Evolutionary conservation across 2,329 filamentous ascomycete species (phyloP).

Genomic region (Neoscytalidium dimidiatum): DNA sequence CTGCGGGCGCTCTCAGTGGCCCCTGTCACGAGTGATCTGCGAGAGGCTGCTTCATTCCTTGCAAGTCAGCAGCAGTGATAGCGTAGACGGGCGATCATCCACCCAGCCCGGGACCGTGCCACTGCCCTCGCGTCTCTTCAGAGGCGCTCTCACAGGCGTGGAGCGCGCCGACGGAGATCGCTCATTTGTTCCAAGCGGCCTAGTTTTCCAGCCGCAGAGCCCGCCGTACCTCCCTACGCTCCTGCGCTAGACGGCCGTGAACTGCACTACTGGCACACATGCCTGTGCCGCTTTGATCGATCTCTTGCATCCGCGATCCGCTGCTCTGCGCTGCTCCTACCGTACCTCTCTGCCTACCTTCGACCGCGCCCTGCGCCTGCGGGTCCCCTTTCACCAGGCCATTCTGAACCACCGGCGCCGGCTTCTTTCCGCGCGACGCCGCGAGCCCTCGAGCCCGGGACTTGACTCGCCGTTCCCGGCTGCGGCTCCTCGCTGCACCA

Average conservation of each 20-base stretch:
- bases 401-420: background rate
- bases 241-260: conserved; percentile 4
- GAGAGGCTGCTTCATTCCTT: conserved; percentile 2
- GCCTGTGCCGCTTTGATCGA: conserved; percentile 6
- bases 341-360: background rate
- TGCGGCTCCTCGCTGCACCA: conserved; percentile 12
- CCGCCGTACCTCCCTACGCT: background rate
- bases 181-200: background rate
- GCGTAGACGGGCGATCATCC: background rate
- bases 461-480: conserved; percentile 16
- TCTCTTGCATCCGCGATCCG: conserved; percentile 12
- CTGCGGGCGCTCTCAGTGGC: background rate
- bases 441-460: background rate
- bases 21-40: conserved; percentile 3
- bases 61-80: background rate
- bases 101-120: background rate
- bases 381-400: background rate
- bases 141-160: background rate
- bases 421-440: background rate
- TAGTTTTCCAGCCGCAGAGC: background rate
- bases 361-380: background rate
- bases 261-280: conserved; percentile 7
- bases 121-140: conserved; percentile 1
- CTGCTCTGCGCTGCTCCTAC: background rate
- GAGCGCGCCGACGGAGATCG: background rate